Conservation (phyloP, 768 basidiomycete genomes). For the Russula dissimulans region DNA sequence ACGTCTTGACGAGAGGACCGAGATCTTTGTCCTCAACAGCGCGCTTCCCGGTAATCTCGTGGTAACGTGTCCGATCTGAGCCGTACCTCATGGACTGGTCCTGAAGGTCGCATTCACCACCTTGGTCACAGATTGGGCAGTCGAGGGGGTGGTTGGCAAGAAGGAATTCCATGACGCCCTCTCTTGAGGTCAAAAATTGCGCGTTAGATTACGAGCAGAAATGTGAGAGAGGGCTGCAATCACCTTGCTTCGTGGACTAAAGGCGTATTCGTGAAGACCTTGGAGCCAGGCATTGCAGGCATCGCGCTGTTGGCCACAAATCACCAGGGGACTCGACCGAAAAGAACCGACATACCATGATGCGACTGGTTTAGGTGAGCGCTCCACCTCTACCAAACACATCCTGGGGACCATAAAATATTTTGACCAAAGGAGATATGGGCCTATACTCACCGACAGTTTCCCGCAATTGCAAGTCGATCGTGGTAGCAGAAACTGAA, state of each 20-base stretch:
- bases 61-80: constrained; percentile 94
- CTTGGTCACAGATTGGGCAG: constrained; percentile 98
- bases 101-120: constrained; percentile 97
- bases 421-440: background rate
- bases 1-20: constrained; percentile 95
- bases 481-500: constrained; percentile 81
- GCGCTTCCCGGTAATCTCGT: constrained; percentile 96
- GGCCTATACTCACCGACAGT: constrained; percentile 66
- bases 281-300: constrained; percentile 93
- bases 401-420: constrained; percentile 44
- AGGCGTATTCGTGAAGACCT: constrained; percentile 90
- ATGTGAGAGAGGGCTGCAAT: background rate
- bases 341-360: constrained; percentile 55
- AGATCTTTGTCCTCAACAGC: constrained; percentile 98
- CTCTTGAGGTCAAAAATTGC: constrained; percentile 34
- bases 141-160: constrained; percentile 97
- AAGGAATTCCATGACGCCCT: constrained; percentile 99
- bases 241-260: constrained; percentile 82
- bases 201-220: constrained; percentile 17
- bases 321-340: background rate
- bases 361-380: constrained; percentile 90
- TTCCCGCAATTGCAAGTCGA: constrained; percentile 93
- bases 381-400: constrained; percentile 97
- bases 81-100: constrained; percentile 99
- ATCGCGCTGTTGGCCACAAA: constrained; percentile 55